A percentile compares a stretch with the other conserved stretches of the same genome.
Evolutionary conservation across 768 basidiomycete genomes (phyloP).

Genomic region (Phylloporus sp.): DNA sequence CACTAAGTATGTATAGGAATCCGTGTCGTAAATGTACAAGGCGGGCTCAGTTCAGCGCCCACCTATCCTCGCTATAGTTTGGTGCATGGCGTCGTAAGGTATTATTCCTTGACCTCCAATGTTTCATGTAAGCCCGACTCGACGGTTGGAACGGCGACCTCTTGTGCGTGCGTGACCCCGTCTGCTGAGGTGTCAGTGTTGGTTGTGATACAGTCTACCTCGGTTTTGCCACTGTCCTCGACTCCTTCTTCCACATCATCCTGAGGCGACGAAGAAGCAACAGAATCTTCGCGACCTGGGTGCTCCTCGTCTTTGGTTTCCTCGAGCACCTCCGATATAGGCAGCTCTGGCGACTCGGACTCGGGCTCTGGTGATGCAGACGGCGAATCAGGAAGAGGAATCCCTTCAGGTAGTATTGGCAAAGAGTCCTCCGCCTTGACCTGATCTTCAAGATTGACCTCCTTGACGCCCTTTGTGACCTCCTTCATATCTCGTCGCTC

Average conservation of each 20-base stretch:
- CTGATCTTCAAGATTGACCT: conserved; percentile 57
- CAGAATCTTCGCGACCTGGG: conserved; percentile 17
- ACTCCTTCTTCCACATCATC: conserved; percentile 2
- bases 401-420: conserved; percentile 27
- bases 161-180: conserved; percentile 6
- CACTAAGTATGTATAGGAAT: conserved; percentile 5
- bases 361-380: conserved; percentile 22
- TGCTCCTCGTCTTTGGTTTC: conserved; percentile 11
- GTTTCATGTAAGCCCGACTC: conserved; percentile 9
- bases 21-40: conserved; percentile 5
- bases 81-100: background rate
- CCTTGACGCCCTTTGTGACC: conserved; percentile 66
- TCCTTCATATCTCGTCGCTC: conserved; percentile 57
- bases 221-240: conserved; percentile 1
- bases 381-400: conserved; percentile 40
- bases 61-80: background rate
- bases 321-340: conserved; percentile 3
- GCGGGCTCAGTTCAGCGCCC: background rate
- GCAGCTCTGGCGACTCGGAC: conserved; percentile 3
- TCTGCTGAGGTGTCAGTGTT: background rate
- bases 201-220: background rate
- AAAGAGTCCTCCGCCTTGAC: conserved; percentile 9
- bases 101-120: conserved; percentile 19
- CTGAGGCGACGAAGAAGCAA: conserved; percentile 20
- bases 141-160: background rate